Evolutionary conservation across 768 basidiomycete genomes (phyloP).

Genomic region (Podaxis mareebaensis): DNA sequence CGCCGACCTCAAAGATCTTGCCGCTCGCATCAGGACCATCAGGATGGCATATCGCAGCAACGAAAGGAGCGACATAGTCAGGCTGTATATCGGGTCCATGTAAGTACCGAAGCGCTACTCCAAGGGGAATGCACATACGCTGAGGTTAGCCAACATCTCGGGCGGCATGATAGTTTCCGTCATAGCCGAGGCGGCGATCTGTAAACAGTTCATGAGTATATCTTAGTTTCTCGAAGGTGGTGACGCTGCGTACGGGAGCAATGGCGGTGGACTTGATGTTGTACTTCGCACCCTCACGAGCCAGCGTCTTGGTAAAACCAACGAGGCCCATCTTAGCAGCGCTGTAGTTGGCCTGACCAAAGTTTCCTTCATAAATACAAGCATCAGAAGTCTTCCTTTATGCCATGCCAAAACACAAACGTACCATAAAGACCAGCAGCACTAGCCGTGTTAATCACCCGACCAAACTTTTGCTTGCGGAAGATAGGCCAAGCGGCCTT

Average conservation of each 20-base stretch:
- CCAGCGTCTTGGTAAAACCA: constrained; percentile 90
- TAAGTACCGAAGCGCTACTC: constrained; percentile 9
- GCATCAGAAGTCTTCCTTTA: too few relatives aligned
- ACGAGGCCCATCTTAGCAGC: constrained; percentile 97
- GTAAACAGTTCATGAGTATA: constrained; percentile 4
- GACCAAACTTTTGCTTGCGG: constrained; percentile 92
- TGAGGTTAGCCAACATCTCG: constrained; percentile 87
- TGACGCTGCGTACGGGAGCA: constrained; percentile 67
- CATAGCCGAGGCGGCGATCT: constrained; percentile 97
- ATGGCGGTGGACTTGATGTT: constrained; percentile 85
- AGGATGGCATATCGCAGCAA: constrained; percentile 84
- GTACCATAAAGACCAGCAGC: constrained; percentile 91
- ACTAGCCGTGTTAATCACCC: constrained; percentile 92
- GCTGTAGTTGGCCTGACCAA: constrained; percentile 97
- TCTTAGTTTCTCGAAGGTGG: not conserved
- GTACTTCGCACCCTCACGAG: constrained; percentile 90
- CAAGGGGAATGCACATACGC: constrained; percentile 40
- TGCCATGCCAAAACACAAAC: constrained; percentile 21
- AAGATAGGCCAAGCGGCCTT: constrained; percentile 97
- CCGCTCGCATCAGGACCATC: constrained; percentile 80
- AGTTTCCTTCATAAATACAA: constrained; percentile 61
- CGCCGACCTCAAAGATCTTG: constrained; percentile 89
- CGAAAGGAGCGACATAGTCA: constrained; percentile 90
- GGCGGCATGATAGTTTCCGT: constrained; percentile 94
- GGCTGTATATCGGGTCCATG: constrained; percentile 50